phyloP scores from a whole-genome alignment of 2,329 filamentous ascomycete species.

The Geoglossum cookeanum region DNA sequence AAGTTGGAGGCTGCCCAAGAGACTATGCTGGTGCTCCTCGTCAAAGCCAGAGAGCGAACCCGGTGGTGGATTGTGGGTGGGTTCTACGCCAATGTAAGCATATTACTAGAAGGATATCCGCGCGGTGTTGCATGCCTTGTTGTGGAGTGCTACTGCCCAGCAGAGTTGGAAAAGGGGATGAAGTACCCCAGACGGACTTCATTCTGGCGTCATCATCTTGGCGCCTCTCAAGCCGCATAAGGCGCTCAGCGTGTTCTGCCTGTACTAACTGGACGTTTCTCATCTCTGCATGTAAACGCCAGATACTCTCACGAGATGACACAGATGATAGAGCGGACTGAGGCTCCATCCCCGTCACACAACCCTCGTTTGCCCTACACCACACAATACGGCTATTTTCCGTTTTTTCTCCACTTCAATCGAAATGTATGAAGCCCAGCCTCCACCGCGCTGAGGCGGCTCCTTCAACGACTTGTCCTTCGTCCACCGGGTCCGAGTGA shows the following conservation, averaged over 20 bases:
- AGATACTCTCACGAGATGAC: slow-evolving; percentile 41
- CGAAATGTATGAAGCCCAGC: neutral
- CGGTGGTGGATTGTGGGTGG: slow-evolving; percentile 56
- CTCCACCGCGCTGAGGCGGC: neutral
- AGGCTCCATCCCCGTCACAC: slow-evolving; percentile 33
- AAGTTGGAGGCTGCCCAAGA: slow-evolving; percentile 64
- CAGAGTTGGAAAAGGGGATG: slow-evolving; percentile 75
- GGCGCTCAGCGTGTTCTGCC: slow-evolving; percentile 39
- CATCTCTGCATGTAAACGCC: slow-evolving; percentile 43
- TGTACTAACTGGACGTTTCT: slow-evolving; percentile 40
- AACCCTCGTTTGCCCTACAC: neutral
- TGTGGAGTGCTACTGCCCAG: slow-evolving; percentile 61
- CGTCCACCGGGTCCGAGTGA: neutral
- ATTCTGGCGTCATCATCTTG: slow-evolving; percentile 43
- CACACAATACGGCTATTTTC: neutral
- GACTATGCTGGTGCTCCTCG: slow-evolving; percentile 57
- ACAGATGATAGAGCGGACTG: slow-evolving; percentile 25
- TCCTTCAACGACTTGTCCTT: neutral
- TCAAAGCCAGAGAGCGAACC: slow-evolving; percentile 85
- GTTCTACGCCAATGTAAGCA: slow-evolving; percentile 32
- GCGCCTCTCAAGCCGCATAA: slow-evolving; percentile 40
- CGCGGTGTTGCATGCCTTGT: slow-evolving; percentile 43
- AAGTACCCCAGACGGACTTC: slow-evolving; percentile 74
- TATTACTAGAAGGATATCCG: neutral
- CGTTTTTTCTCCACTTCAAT: no score